phyloP scores from a whole-genome alignment of 305 asterid genomes.

The Coffea humblotiana region DNA sequence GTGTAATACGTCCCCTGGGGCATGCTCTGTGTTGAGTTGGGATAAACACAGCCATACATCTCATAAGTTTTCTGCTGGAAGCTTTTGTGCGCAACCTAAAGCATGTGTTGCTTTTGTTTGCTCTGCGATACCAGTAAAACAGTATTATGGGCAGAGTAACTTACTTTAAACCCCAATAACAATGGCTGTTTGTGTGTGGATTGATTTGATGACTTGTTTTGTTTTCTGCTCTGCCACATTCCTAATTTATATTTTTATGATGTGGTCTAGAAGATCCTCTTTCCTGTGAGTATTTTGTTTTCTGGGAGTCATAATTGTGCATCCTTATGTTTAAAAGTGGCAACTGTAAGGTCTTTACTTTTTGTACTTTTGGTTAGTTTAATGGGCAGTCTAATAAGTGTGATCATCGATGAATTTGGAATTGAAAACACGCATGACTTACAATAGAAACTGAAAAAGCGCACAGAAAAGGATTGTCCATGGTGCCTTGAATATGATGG shows the following conservation, averaged over 20 bases:
- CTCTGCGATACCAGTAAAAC: too few relatives aligned
- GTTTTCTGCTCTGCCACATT: not conserved
- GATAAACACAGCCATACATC: not conserved
- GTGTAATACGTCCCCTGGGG: not conserved
- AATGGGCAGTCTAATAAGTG: not conserved
- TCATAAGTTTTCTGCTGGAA: not conserved
- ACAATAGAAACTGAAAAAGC: not conserved
- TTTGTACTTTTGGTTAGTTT: not conserved
- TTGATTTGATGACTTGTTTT: not conserved
- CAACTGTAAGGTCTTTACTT: not conserved
- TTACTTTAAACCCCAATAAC: not conserved
- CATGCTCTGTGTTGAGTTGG: not conserved
- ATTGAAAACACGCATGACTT: not conserved
- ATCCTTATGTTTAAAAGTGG: not conserved
- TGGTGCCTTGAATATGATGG: not conserved
- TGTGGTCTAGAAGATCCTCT: not conserved
- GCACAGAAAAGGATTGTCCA: not conserved
- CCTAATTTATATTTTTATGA: not conserved
- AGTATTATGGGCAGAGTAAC: too few relatives aligned
- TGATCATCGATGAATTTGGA: not conserved
- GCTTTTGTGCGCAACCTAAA: not conserved
- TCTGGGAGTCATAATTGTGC: not conserved
- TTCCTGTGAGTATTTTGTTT: not conserved
- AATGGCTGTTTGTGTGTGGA: not conserved
- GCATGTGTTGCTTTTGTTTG: not conserved